phyloP scores from a whole-genome alignment of 345 rosid genomes.

The Excoecaria cochinchinensis region DNA sequence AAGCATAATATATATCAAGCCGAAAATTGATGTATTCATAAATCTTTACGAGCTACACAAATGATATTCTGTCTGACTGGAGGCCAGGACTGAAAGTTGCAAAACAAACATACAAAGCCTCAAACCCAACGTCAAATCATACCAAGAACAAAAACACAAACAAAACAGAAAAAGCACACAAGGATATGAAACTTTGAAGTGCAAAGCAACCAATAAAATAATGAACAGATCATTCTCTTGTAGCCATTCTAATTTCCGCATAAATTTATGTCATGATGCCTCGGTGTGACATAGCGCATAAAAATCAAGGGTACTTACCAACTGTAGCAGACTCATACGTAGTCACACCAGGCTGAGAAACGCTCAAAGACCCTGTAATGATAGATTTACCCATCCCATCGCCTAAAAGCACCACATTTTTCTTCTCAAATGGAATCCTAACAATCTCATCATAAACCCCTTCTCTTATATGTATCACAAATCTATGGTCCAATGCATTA shows the following conservation, averaged over 20 bases:
- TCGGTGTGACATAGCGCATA: no score
- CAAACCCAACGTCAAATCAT: neutral
- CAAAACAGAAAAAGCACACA: neutral
- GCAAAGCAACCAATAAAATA: neutral
- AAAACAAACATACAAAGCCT: neutral
- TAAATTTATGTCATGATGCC: neutral
- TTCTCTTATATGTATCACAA: conserved; percentile 60
- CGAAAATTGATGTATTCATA: neutral
- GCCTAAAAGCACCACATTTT: conserved; percentile 76
- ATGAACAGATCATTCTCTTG: neutral
- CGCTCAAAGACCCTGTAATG: conserved; percentile 58
- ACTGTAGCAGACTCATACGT: conserved; percentile 80
- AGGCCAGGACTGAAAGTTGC: neutral
- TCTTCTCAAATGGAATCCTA: conserved; percentile 70
- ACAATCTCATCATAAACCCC: conserved; percentile 79
- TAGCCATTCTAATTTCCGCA: neutral
- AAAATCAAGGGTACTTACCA: conserved; percentile 38
- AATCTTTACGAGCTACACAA: neutral
- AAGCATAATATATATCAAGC: neutral
- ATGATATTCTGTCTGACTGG: neutral
- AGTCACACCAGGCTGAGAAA: conserved; percentile 56
- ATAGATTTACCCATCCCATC: conserved; percentile 85
- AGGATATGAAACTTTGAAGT: no score
- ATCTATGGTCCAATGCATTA: conserved; percentile 32
- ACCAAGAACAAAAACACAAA: neutral